These are phyloP conservation scores for Mycosphaerelloides madeirae DNA, from an alignment of 2,329 filamentous ascomycete genomes.

Conservation along the genomic window DNA sequence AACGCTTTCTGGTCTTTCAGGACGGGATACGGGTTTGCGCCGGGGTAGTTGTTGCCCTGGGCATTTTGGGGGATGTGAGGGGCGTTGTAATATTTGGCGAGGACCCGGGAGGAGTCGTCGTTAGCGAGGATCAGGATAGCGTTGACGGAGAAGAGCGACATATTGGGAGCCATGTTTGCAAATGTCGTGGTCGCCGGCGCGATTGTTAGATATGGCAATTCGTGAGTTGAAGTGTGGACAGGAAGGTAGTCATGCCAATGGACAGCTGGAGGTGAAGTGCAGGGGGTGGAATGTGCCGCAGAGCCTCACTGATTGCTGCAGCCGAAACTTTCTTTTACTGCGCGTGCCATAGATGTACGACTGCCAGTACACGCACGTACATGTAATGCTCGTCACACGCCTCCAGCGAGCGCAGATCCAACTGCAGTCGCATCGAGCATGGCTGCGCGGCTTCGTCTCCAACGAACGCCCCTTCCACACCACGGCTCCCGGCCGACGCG, in stretches of 20 bases:
- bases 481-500: too few relatives aligned
- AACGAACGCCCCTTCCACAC: neutral
- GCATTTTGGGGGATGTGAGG: slow-evolving; percentile 61
- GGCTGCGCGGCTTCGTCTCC: slow-evolving; percentile 20
- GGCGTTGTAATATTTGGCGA: slow-evolving; percentile 85
- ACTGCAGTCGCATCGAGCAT: slow-evolving; percentile 22
- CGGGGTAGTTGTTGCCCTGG: slow-evolving; percentile 55
- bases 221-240: neutral
- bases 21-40: slow-evolving; percentile 75
- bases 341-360: too few relatives aligned
- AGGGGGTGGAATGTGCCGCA: neutral
- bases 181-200: neutral
- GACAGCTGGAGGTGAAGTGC: slow-evolving; percentile 12
- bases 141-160: slow-evolving; percentile 52
- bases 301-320: neutral
- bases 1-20: slow-evolving; percentile 93
- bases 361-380: too few relatives aligned
- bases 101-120: slow-evolving; percentile 86
- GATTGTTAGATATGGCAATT: neutral
- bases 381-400: slow-evolving; percentile 14
- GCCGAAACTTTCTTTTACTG: neutral
- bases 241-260: slow-evolving; percentile 1
- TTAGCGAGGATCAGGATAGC: slow-evolving; percentile 54
- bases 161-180: slow-evolving; percentile 46
- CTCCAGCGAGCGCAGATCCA: slow-evolving; percentile 19